Evolutionary conservation across 1,284 basidiomycete species (phyloP).

Genomic region (Leccinum pallidistipes): DNA sequence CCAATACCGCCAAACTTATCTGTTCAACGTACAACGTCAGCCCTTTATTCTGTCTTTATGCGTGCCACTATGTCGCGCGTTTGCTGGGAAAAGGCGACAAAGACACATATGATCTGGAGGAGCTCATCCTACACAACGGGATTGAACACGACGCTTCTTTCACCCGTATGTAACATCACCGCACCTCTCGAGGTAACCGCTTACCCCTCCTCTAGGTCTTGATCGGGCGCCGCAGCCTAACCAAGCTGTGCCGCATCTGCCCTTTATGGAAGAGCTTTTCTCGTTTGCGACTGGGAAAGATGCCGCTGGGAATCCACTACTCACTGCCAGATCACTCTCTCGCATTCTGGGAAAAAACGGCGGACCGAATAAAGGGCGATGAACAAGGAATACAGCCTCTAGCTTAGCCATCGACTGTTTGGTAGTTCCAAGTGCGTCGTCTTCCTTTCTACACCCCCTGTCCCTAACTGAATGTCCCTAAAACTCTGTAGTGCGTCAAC

Average conservation of each 20-base stretch:
- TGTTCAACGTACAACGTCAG: conserved; percentile 63
- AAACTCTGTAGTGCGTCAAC: conserved; percentile 47
- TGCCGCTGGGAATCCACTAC: conserved; percentile 42
- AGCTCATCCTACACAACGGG: conserved; percentile 70
- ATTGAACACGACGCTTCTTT: conserved; percentile 79
- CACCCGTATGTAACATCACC: conserved; percentile 37
- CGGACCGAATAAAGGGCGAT: conserved; percentile 50
- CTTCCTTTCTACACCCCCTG: neutral
- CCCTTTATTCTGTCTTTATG: conserved; percentile 62
- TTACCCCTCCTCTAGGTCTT: conserved; percentile 44
- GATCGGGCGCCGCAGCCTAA: conserved; percentile 52
- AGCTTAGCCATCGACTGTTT: conserved; percentile 54
- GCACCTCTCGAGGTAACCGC: too few species aligned
- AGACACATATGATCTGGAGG: conserved; percentile 61
- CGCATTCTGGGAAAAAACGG: conserved; percentile 51
- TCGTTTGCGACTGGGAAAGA: conserved; percentile 57
- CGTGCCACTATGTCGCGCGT: conserved; percentile 54
- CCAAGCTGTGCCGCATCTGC: conserved; percentile 51
- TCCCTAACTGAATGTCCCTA: neutral
- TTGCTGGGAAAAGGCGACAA: conserved; percentile 56
- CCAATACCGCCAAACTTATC: conserved; percentile 41
- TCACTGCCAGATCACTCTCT: conserved; percentile 59
- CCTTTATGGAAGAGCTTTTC: conserved; percentile 57
- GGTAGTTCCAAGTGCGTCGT: conserved; percentile 61
- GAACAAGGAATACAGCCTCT: conserved; percentile 56